A percentile compares a stretch with the other conserved stretches of the same genome.
Conservation (phyloP, 371 early-diverging fungal genomes). For the Mycotypha africana region DNA sequence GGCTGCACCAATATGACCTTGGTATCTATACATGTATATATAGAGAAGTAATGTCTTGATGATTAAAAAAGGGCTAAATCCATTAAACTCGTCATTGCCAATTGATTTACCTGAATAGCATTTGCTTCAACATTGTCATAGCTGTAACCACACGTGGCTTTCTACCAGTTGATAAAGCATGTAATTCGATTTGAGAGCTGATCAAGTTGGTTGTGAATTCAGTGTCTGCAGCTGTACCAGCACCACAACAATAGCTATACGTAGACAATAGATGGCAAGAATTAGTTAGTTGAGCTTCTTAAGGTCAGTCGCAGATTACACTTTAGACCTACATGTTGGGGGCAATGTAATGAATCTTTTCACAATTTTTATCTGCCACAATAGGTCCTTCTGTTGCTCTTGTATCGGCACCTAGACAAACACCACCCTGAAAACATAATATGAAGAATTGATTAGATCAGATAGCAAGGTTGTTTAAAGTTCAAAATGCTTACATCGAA, state of each 20-base stretch:
- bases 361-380: conserved; percentile 99
- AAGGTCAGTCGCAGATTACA: neutral
- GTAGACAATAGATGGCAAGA: too few relatives aligned
- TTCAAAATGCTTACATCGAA: conserved; percentile 64
- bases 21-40: conserved; percentile 71
- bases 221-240: conserved; percentile 99
- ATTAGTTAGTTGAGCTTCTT: neutral
- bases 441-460: too few relatives aligned
- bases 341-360: conserved; percentile 98
- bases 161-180: conserved; percentile 86
- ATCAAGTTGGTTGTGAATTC: conserved; percentile 94
- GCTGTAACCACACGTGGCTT: conserved; percentile 90
- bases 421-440: conserved; percentile 81
- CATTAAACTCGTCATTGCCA: neutral
- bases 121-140: conserved; percentile 95
- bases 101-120: conserved; percentile 76
- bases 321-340: conserved; percentile 83
- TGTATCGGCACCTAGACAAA: conserved; percentile 99
- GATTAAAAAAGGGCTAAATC: neutral
- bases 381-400: conserved; percentile 98
- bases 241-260: conserved; percentile 94
- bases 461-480: too few relatives aligned
- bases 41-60: too few relatives aligned
- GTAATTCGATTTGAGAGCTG: conserved; percentile 91
- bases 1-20: conserved; percentile 97